phyloP scores from a whole-genome alignment of 2,329 filamentous ascomycete species.

The Aspergillus hiratsukae region DNA sequence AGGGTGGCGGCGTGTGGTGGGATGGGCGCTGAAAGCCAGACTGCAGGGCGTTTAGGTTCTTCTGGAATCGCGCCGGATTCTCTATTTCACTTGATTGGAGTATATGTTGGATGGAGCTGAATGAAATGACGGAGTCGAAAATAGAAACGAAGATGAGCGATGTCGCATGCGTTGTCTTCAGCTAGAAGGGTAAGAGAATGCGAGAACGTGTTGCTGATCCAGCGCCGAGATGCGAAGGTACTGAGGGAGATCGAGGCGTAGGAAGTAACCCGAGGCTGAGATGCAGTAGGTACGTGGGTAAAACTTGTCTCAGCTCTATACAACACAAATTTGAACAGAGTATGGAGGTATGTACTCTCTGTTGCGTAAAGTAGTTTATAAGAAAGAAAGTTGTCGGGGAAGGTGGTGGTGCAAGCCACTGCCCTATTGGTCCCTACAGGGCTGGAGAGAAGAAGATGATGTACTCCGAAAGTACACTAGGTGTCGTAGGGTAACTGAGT shows the following conservation, averaged over 20 bases:
- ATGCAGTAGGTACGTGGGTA: neutral
- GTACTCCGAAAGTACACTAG: neutral
- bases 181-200: neutral
- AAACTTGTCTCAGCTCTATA: neutral
- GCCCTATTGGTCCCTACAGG: conserved; percentile 20
- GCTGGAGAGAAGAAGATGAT: conserved; percentile 7
- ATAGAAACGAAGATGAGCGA: conserved; percentile 8
- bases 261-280: conserved; percentile 3
- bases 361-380: conserved; percentile 2
- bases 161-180: conserved; percentile 8
- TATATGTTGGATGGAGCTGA: neutral
- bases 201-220: neutral
- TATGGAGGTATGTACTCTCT: neutral
- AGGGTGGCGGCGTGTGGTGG: neutral
- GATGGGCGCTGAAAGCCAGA: neutral
- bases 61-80: neutral
- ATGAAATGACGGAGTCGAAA: conserved; percentile 1
- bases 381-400: conserved; percentile 2
- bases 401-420: conserved; percentile 16
- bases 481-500: neutral
- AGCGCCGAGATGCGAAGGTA: neutral
- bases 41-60: neutral
- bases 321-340: neutral
- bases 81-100: neutral
- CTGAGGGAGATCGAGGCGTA: neutral